Evolutionary conservation across 495 filamentous ascomycete genomes (phyloP), one percentile per base, ranked within the genome.

Genomic region (Acidomyces sp.): DNA sequence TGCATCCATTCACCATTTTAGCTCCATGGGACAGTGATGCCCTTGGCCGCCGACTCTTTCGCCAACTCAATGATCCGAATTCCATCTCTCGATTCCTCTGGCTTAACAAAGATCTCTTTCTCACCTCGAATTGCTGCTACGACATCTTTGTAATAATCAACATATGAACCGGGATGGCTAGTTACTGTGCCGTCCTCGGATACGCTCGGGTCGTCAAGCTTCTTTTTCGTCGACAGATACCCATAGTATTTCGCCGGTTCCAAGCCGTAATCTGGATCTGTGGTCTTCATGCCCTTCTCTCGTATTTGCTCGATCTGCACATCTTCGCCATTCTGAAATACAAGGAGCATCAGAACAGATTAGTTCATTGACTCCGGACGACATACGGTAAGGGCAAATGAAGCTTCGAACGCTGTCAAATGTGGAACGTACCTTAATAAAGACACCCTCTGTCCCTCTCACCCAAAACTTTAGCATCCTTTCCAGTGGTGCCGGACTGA

Each of bases 281-380:
- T 68, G 13, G 77, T 73, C 58, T 64, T 75, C 52, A 75, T 59
- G 1, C 85, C 85, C 2, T 63, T 68, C 56, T 74, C 75, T n/a
- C n/a, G n/a, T 22, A 90, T 66, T 47, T 87, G 81, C 29, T 80
- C 77, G 57, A 92, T 84, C 61, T 93, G 85, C 19, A 73, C 60
- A 61, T 92, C 85, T 0, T 88, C 60, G 26, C 42, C 42, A 2
- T 43, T 45, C 43, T 81, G 72, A 53, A 33, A 48, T n/a, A n/a
- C n/a, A n/a, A n/a, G n/a, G n/a, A n/a, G n/a, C n/a, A n/a, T n/a
- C n/a, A n/a, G n/a, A n/a, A n/a, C n/a, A n/a, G n/a, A n/a, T n/a
- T n/a, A n/a, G n/a, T n/a, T n/a, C n/a, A n/a, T n/a, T n/a, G n/a
- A n/a, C n/a, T n/a, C n/a, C n/a, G n/a, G n/a, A n/a, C n/a, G n/a